A percentile compares a stretch with the other conserved stretches of the same genome.
These are phyloP conservation scores for Pseudophaeomoniella oleicola DNA, from an alignment of 2,329 filamentous ascomycete genomes.

Conservation along the genomic window DNA sequence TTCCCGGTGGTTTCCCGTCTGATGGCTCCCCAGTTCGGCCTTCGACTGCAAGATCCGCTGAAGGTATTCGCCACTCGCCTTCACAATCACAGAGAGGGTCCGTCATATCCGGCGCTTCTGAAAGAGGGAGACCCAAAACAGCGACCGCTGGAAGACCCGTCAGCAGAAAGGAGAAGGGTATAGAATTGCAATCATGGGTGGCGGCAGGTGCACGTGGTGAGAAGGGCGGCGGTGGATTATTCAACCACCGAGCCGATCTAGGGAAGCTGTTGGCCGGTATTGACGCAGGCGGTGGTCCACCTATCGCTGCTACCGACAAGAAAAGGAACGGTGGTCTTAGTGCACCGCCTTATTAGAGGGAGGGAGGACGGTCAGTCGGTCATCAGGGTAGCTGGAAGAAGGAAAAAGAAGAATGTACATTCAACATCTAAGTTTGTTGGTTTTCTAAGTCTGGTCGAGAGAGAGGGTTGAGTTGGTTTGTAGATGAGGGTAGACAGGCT, in stretches of 20 bases:
- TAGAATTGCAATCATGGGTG: not conserved
- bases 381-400: too few species aligned
- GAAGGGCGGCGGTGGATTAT: not conserved
- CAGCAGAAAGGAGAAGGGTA: not conserved
- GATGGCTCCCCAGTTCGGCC: constrained; percentile 17
- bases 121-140: not conserved
- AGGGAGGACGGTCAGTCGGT: too few species aligned
- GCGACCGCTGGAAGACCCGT: not conserved
- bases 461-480: too few species aligned
- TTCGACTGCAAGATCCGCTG: constrained; percentile 8
- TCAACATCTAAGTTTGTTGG: too few species aligned
- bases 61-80: not conserved
- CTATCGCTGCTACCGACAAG: not conserved
- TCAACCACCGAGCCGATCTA: not conserved
- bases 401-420: too few species aligned
- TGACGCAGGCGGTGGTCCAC: not conserved
- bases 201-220: too few species aligned
- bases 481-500: too few species aligned
- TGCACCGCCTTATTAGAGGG: not conserved
- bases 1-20: constrained; percentile 26
- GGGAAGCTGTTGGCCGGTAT: not conserved
- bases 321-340: not conserved
- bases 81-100: not conserved
- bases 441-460: too few species aligned
- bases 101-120: too few species aligned